Percentiles rank a stretch among this genome's conserved stretches.
These are phyloP conservation scores for Annulohypoxylon bovei DNA, from an alignment of 495 filamentous ascomycete genomes.

Conservation along the genomic window DNA sequence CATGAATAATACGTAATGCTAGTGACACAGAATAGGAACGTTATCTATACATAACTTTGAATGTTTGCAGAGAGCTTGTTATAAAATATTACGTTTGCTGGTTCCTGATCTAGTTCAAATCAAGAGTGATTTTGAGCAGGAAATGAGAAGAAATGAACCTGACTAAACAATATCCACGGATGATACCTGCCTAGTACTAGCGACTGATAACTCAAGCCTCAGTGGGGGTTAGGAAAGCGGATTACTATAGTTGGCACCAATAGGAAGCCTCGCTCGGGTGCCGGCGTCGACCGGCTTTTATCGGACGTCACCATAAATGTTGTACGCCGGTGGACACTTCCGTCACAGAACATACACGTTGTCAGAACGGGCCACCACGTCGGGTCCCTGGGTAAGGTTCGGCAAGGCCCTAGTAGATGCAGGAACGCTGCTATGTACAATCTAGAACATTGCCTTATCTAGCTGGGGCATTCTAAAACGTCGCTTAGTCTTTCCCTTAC, in stretches of 20 bases:
- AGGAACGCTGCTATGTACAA: conserved; percentile 26
- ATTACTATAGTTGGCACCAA: conserved; percentile 14
- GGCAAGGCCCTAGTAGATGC: conserved; percentile 13
- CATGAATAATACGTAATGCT: too few species aligned
- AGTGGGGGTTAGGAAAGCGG: conserved; percentile 4
- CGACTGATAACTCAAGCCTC: neutral
- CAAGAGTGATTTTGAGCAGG: too few species aligned
- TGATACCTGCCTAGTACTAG: neutral
- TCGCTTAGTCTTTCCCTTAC: conserved; percentile 8
- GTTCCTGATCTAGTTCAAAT: too few species aligned
- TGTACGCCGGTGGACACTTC: conserved; percentile 33
- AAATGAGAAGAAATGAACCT: too few species aligned
- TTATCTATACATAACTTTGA: too few species aligned
- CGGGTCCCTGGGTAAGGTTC: conserved; percentile 5
- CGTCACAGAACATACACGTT: conserved; percentile 13
- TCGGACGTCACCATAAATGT: conserved; percentile 31
- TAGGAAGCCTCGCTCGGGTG: conserved; percentile 23
- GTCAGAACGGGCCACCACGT: conserved; percentile 4
- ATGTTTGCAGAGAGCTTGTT: too few species aligned
- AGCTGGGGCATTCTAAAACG: conserved; percentile 14
- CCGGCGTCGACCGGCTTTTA: conserved; percentile 36
- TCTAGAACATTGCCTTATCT: conserved; percentile 41
- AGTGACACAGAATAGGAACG: too few species aligned
- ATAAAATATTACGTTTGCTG: neutral
- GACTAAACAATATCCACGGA: neutral